A percentile compares a stretch with the other conserved stretches of the same genome.
Conservation (phyloP, 148 eudicot species). For the Bassia scoparia region DNA sequence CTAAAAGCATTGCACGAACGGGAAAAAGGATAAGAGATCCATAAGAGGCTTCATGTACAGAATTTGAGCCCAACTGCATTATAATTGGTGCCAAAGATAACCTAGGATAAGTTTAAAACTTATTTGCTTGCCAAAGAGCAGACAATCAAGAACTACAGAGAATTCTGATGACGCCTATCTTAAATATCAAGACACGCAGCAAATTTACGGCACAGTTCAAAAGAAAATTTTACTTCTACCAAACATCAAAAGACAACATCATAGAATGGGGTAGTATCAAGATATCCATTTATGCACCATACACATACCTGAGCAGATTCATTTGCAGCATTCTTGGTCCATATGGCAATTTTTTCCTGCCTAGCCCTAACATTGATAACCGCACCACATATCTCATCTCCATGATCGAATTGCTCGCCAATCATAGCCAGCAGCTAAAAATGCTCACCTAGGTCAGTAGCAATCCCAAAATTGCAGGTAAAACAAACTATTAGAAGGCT, state of each 20-base stretch:
- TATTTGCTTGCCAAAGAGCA: background rate
- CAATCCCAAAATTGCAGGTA: background rate
- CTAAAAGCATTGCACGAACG: too few species aligned
- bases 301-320: conserved; percentile 81
- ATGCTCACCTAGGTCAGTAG: conserved; percentile 15
- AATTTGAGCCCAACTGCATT: background rate
- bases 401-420: conserved; percentile 95
- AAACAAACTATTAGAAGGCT: background rate
- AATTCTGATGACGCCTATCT: background rate
- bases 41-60: background rate
- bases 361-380: conserved; percentile 71
- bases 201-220: background rate
- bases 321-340: conserved; percentile 96
- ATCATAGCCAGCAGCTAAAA: conserved; percentile 84
- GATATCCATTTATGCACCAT: background rate
- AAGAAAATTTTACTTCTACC: background rate
- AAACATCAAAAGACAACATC: background rate
- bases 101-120: background rate
- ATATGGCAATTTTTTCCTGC: conserved; percentile 70
- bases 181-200: background rate
- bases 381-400: conserved; percentile 95
- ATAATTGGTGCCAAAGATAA: background rate
- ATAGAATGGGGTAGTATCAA: background rate
- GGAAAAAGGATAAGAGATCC: background rate
- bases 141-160: background rate